Evolutionary conservation across 768 basidiomycete species (phyloP), one percentile per base, ranked within the genome.

Genomic region (Pulveroboletus sp.): DNA sequence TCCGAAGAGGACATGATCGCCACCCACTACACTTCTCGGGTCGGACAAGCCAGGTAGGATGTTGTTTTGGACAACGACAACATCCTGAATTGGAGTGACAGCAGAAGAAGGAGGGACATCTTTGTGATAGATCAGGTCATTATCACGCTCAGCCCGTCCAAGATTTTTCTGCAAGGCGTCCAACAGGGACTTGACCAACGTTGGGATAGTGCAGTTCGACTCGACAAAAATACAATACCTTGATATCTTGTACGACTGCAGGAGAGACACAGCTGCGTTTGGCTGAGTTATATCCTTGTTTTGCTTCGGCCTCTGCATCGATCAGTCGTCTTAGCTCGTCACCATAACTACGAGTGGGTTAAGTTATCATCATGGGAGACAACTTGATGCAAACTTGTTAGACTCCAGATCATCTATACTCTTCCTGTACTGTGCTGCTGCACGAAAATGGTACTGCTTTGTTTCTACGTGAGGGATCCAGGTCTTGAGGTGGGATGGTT

Each of bases 111-210:
- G 73, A 1, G 94, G 93, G 1, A 95, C 75, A 49, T 90, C 85
- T 44, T 90, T 78, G 57, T 96, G 92, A 70, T 97, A 99, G 35
- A 99, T 96, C 7, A 96, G 73, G 67, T 95, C 89, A 65, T 99
- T 99, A 67, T 98, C 95, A 30, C 91, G 81, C 55, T 86, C 81
- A 0, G 94, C 89, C 12, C 90, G 79, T 5, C 73, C 68, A 31
- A 88, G 67, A 48, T 82, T 79, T 45, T 78, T 81, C 56, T 85
- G 78, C 24, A 96, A 72, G 8, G 73, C 82, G 40, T 85, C 83
- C 24, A 87, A 70, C 14, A 97, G 72, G 1, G 88, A 89, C 93
- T 97, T 63, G 21, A 15, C 35, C 8, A 1, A 43, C 5, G 46
- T 61, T 17, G 10, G 49, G 3, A 54, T 21, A 32, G 26, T 6